phyloP scores from a whole-genome alignment of 345 rosid species.

The Gossypium herbaceum region DNA sequence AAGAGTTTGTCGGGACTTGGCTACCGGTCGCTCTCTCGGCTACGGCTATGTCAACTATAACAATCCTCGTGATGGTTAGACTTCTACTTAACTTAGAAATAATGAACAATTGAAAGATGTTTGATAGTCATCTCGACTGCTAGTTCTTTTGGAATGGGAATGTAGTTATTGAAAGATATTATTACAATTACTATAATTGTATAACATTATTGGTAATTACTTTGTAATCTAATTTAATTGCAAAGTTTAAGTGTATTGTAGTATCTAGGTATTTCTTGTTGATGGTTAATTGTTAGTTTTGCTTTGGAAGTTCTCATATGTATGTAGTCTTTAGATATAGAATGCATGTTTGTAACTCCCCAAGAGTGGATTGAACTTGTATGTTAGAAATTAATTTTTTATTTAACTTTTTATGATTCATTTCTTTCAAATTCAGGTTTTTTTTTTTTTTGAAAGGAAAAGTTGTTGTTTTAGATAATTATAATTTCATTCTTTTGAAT shows the following conservation, averaged over 20 bases:
- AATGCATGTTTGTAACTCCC: neutral
- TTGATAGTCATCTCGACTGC: neutral
- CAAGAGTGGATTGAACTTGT: neutral
- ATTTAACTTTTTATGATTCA: neutral
- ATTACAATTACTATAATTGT: neutral
- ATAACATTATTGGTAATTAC: neutral
- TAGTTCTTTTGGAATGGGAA: neutral
- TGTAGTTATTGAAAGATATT: neutral
- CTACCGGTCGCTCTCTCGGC: constrained; percentile 72
- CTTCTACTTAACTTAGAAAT: neutral
- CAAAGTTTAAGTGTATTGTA: neutral
- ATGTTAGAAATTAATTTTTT: neutral
- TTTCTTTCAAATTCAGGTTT: neutral
- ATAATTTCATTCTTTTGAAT: too few species aligned
- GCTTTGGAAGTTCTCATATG: neutral
- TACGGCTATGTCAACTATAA: constrained; percentile 82
- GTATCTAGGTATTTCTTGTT: neutral
- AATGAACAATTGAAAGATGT: constrained; percentile 7
- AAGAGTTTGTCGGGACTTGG: constrained; percentile 78
- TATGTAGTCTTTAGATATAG: neutral
- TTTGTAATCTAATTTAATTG: neutral
- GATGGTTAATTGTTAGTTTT: neutral
- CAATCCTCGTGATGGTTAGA: constrained; percentile 71
- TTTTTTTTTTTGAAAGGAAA: too few species aligned
- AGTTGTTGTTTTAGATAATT: too few species aligned